Conservation (phyloP, 768 basidiomycete genomes). For the Austroboletus festivus region DNA sequence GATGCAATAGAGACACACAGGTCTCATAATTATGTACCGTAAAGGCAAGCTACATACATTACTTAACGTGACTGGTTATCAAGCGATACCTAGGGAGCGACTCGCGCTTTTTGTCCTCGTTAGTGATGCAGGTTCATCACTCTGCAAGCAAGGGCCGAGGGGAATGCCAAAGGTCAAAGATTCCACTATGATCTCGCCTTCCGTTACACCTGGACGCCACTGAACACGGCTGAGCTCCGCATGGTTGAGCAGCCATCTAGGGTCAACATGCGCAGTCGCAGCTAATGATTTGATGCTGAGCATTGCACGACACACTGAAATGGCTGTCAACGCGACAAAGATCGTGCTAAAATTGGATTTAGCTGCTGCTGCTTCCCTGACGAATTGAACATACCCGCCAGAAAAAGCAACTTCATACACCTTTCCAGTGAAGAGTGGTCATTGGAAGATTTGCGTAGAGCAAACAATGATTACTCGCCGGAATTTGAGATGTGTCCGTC, state of each 20-base stretch:
- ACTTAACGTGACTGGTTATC: too few relatives aligned
- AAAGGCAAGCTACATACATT: too few relatives aligned
- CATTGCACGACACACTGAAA: slow-evolving; percentile 38
- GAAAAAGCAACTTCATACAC: slow-evolving; percentile 4
- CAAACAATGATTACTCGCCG: slow-evolving; percentile 1
- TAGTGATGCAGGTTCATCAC: not conserved
- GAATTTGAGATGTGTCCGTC: slow-evolving; percentile 1
- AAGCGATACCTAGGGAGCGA: not conserved
- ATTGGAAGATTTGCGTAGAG: not conserved
- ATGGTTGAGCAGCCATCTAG: slow-evolving; percentile 43
- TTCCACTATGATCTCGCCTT: slow-evolving; percentile 36
- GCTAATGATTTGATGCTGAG: slow-evolving; percentile 44
- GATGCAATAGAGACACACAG: too few relatives aligned
- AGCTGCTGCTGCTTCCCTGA: not conserved
- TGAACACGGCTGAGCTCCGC: slow-evolving; percentile 43
- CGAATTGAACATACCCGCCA: slow-evolving; percentile 7
- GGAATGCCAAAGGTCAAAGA: slow-evolving; percentile 5
- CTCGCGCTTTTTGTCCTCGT: not conserved
- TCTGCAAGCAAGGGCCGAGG: not conserved
- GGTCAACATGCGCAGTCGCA: slow-evolving; percentile 37
- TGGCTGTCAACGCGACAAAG: slow-evolving; percentile 7
- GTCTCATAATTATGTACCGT: too few relatives aligned
- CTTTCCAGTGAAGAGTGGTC: slow-evolving; percentile 2
- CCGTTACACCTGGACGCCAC: slow-evolving; percentile 35
- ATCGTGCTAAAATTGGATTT: not conserved